A percentile compares a stretch with the other conserved stretches of the same genome.
These are phyloP conservation scores for Microstroma glucosiphilum DNA, from an alignment of 1,284 basidiomycete species.

Conservation along the genomic window DNA sequence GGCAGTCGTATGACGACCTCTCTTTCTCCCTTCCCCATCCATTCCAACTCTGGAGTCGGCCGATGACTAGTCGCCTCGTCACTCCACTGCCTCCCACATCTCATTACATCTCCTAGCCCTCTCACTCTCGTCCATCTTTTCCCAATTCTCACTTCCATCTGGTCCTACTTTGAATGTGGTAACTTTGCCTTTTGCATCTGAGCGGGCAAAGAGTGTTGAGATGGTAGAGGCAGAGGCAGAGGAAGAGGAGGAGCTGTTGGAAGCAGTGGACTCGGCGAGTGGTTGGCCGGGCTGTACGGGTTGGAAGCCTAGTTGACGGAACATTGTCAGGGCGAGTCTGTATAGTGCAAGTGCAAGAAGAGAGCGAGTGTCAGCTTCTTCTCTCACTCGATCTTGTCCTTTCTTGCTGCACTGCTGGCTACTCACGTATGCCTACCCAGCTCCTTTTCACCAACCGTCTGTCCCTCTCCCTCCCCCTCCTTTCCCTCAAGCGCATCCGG, in stretches of 20 bases:
- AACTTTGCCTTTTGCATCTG: background rate
- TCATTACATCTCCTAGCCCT: background rate
- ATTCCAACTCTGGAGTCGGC: no score
- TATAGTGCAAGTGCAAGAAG: background rate
- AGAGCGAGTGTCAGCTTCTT: background rate
- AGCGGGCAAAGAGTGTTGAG: constrained; percentile 2
- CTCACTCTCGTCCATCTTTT: background rate
- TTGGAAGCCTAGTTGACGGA: constrained; percentile 2
- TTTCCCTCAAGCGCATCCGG: background rate
- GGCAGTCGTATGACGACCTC: no score
- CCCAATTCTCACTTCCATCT: background rate
- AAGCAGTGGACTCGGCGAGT: no score
- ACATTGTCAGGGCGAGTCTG: constrained; percentile 4
- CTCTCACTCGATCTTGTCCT: background rate
- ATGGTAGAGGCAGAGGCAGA: background rate
- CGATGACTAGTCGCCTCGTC: background rate
- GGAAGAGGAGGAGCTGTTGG: background rate
- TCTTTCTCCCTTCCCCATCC: no score
- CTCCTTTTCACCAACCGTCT: background rate
- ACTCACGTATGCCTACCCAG: constrained; percentile 4
- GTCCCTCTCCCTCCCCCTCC: constrained; percentile 3
- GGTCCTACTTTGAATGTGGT: background rate
- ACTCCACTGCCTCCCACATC: constrained; percentile 6
- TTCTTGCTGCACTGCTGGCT: background rate
- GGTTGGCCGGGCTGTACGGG: background rate